A percentile compares a stretch with the other conserved stretches of the same genome.
Evolutionary conservation across 2,329 filamentous ascomycete genomes (phyloP).

Genomic region (Ascochyta pisi): DNA sequence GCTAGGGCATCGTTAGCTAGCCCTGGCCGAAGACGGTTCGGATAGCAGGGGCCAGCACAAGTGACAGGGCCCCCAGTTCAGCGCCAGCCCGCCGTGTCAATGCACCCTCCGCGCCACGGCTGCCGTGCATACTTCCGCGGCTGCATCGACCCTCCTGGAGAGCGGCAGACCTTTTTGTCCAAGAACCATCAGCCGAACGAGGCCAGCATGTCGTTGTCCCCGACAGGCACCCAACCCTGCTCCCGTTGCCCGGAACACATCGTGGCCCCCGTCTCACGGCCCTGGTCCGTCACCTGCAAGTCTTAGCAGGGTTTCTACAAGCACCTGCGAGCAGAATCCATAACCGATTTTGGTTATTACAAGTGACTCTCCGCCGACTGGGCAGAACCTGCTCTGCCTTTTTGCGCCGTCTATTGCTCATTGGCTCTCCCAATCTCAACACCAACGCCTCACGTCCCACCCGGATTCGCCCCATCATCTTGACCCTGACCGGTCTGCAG

Average conservation of each 20-base stretch:
- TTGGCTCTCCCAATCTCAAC: constrained; percentile 34
- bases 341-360: constrained; percentile 50
- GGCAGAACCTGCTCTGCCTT: constrained; percentile 33
- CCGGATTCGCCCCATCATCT: constrained; percentile 22
- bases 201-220: constrained; percentile 45
- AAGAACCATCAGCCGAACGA: constrained; percentile 53
- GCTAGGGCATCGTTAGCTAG: constrained; percentile 31
- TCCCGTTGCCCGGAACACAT: constrained; percentile 47
- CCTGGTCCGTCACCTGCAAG: constrained; percentile 49
- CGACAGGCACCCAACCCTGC: constrained; percentile 42
- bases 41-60: constrained; percentile 33
- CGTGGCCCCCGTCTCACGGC: constrained; percentile 48
- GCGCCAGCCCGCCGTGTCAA: constrained; percentile 27
- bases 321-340: constrained; percentile 46
- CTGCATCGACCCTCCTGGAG: constrained; percentile 44
- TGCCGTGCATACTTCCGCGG: constrained; percentile 46
- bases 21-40: constrained; percentile 36
- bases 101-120: constrained; percentile 34
- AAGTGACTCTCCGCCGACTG: constrained; percentile 48
- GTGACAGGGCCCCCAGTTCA: constrained; percentile 37
- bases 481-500: constrained; percentile 17
- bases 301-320: constrained; percentile 41
- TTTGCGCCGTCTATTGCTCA: constrained; percentile 38
- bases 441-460: constrained; percentile 25
- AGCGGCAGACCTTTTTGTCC: constrained; percentile 37